These are phyloP conservation scores for Trifolium subterraneum DNA, from an alignment of 306 rosid species.

Conservation along the genomic window DNA sequence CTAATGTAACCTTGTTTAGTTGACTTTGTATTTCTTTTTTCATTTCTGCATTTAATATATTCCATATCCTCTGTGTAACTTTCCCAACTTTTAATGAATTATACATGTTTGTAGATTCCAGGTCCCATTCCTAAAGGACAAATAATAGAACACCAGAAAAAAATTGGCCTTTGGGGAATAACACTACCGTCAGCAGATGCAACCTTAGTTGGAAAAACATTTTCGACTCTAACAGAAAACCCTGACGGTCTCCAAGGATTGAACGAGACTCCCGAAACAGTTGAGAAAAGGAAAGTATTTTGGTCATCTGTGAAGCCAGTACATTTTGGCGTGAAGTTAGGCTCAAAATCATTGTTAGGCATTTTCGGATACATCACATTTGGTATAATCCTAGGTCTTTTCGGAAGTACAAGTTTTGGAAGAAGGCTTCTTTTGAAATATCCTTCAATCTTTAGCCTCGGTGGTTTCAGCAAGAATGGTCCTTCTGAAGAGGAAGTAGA, in stretches of 20 bases:
- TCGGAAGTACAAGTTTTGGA: slow-evolving; percentile 63
- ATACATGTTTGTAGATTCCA: slow-evolving; percentile 65
- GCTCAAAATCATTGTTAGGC: slow-evolving; percentile 63
- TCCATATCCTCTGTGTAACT: not conserved
- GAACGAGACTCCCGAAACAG: slow-evolving; percentile 58
- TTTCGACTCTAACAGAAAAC: slow-evolving; percentile 56
- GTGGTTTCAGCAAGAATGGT: slow-evolving; percentile 76
- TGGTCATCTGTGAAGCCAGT: slow-evolving; percentile 82
- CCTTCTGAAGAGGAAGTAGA: slow-evolving; percentile 78
- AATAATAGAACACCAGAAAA: slow-evolving; percentile 68
- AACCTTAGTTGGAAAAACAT: slow-evolving; percentile 73
- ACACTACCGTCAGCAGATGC: slow-evolving; percentile 88
- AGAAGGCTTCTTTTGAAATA: slow-evolving; percentile 81
- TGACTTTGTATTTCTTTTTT: slow-evolving; percentile 1
- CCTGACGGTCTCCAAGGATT: slow-evolving; percentile 72
- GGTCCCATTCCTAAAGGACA: slow-evolving; percentile 70
- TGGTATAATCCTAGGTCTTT: slow-evolving; percentile 64
- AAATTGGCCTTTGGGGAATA: slow-evolving; percentile 72
- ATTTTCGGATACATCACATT: slow-evolving; percentile 47
- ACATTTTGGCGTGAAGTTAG: slow-evolving; percentile 77
- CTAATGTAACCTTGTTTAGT: slow-evolving; percentile 3
- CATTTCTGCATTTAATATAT: not conserved
- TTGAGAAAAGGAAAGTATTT: slow-evolving; percentile 61
- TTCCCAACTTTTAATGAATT: not conserved
- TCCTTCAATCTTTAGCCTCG: slow-evolving; percentile 79